Conservation (phyloP, 2,329 filamentous ascomycete species). For the Ceratocystis cacaofunesta region DNA sequence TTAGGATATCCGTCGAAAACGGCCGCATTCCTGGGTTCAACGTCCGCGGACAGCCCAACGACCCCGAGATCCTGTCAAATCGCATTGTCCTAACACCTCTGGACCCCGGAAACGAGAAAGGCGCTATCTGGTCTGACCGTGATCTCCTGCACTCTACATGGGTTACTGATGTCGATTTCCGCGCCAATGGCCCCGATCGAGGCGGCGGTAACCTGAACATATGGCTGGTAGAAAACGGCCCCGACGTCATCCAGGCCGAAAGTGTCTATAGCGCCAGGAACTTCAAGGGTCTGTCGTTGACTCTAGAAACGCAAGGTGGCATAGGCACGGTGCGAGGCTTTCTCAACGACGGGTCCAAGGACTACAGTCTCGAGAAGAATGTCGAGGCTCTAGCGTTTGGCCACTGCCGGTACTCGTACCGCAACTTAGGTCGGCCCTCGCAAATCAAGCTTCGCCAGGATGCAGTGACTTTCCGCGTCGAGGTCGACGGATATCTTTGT, state of each 20-base stretch:
- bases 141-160: slow-evolving; percentile 52
- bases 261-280: slow-evolving; percentile 72
- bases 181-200: slow-evolving; percentile 70
- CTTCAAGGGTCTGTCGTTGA: slow-evolving; percentile 82
- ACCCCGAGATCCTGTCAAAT: slow-evolving; percentile 62
- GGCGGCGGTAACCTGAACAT: slow-evolving; percentile 82
- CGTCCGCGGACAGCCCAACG: slow-evolving; percentile 38
- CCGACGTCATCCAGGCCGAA: slow-evolving; percentile 47
- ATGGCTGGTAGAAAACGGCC: slow-evolving; percentile 68
- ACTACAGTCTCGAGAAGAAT: slow-evolving; percentile 60
- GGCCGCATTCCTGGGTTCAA: slow-evolving; percentile 39
- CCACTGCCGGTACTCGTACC: slow-evolving; percentile 79
- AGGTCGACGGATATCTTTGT: slow-evolving; percentile 65
- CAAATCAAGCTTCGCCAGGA: slow-evolving; percentile 60
- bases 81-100: slow-evolving; percentile 84
- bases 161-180: slow-evolving; percentile 74
- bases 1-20: slow-evolving; percentile 48
- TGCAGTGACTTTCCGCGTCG: slow-evolving; percentile 53
- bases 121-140: slow-evolving; percentile 63
- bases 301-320: slow-evolving; percentile 66
- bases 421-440: slow-evolving; percentile 76
- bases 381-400: slow-evolving; percentile 83
- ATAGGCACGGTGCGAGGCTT: slow-evolving; percentile 80
- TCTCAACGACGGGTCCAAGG: slow-evolving; percentile 74
- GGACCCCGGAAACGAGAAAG: slow-evolving; percentile 69